These are phyloP conservation scores for Tuber magnatum DNA, from an alignment of 495 filamentous ascomycete species.

Conservation along the genomic window DNA sequence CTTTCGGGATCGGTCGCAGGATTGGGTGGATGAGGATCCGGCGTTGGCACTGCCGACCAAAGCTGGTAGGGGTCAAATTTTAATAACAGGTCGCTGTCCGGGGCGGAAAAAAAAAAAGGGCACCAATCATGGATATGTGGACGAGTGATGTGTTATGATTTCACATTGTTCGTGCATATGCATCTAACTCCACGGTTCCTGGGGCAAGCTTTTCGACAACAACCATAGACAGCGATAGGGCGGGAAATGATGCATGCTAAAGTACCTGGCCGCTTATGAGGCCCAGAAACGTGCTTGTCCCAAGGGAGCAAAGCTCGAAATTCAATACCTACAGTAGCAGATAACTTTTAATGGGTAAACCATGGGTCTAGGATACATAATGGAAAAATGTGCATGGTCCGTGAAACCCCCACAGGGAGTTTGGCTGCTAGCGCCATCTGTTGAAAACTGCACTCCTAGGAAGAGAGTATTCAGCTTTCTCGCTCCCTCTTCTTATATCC, in stretches of 20 bases:
- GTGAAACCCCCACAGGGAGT: neutral
- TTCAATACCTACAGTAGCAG: neutral
- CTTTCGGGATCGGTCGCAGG: neutral
- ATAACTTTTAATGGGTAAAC: neutral
- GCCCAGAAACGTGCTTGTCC: neutral
- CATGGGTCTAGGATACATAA: neutral
- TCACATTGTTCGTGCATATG: neutral
- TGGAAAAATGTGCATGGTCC: neutral
- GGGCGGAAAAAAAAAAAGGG: neutral
- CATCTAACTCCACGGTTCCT: neutral
- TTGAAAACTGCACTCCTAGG: neutral
- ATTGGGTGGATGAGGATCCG: neutral
- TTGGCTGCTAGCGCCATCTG: neutral
- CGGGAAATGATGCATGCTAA: neutral
- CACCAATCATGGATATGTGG: neutral
- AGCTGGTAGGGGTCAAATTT: neutral
- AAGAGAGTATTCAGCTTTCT: neutral
- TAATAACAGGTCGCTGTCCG: neutral
- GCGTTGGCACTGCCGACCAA: neutral
- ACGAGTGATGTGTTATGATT: neutral
- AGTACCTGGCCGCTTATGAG: neutral
- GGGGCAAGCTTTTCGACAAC: neutral
- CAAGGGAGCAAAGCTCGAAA: neutral
- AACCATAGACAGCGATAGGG: neutral
- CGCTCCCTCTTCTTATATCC: slow-evolving; percentile 53